Base-by-base conservation (phyloP, 805 yeast genomes). In the Kuraishia cidri region DNA sequence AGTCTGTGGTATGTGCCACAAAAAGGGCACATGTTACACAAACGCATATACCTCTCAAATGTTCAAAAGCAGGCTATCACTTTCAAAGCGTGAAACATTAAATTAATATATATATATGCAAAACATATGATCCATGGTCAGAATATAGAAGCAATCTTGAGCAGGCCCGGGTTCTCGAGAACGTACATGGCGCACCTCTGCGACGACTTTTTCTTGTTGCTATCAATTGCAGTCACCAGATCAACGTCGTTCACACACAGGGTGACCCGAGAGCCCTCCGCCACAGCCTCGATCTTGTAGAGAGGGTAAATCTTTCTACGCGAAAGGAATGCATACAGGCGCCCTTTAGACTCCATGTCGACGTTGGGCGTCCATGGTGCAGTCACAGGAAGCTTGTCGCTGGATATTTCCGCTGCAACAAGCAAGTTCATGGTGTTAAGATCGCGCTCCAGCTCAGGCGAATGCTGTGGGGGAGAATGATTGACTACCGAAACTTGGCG, bases 121-220 rank as follows among this genome's bases (percentile, higher is more conserved):
- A n/a, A n/a, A n/a, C n/a, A n/a, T n/a, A n/a, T n/a, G n/a, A n/a
- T n/a, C n/a, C n/a, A n/a, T n/a, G n/a, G n/a, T n/a, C n/a, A n/a
- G n/a, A n/a, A n/a, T n/a, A n/a, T n/a, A n/a, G n/a, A n/a, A n/a
- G n/a, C n/a, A n/a, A n/a, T n/a, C n/a, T n/a, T n/a, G n/a, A n/a
- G n/a, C n/a, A n/a, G n/a, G n/a, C n/a, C 23, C 9, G 23, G 23
- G 23, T 53, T 39, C 4, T 37, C 42, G n/a, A 56, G 31, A 3
- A 55, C 24, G 30, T 43, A 53, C 47, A 50, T 50, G 3, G 71
- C 64, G 24, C 66, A 66, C 38, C 48, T 48, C 28, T 59, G 64
- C 15, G 55, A 45, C 8, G 66, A 69, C 14, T 46, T 45, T 34
- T 61, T 62, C 37, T 60, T 62, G 37, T 50, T 58, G 11, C 40